Evolutionary conservation across 129 eudicot genomes (phyloP), one percentile per base, ranked within the genome.

Genomic region (Chrysanthemum makinoi): DNA sequence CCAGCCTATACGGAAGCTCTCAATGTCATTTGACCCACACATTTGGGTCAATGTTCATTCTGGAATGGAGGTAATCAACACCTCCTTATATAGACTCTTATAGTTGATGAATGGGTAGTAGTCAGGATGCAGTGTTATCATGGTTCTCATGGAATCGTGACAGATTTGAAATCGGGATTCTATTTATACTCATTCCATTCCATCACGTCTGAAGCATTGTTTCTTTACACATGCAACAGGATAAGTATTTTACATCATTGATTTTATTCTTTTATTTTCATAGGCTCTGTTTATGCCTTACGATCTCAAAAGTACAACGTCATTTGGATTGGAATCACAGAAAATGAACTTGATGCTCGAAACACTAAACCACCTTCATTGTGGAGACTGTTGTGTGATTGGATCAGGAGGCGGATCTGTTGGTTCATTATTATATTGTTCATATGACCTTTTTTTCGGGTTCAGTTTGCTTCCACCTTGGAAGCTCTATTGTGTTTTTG

Each of bases 11-110:
- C 85, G 94, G 67, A 91, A 86, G 72, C 84, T 91, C 55, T 81
- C 88, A 30, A 43, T 60, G 39, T 81, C 96, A 65, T 91, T 91
- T 81, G 96, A 86, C 75, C 97, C 97, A 20, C 97, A 91, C 72
- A 65, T 91, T 48, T 91, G 96, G 96, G 87, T 91, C 67, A 91
- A 86, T 53, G 93, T 91, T 77, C 97, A 91, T 76, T 91, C 96
- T 52, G 97, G 97, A 73, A 91, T 91, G 97, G 96, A 91, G 89
- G 97, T 88, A 72, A 79, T 74, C 51, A 77, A 63, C 49, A n/a
- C 62, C 28, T 52, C 22, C 17, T 11, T 47, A 13, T 54, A 60
- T 47, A 48, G 26, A 46, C 65, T 60, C 7, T 56, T 10, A 39
- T 17, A 56, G 43, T 57, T 13, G 65, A 70, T 69, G 53, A 63